Evolutionary conservation across 345 rosid genomes (phyloP).

Genomic region (Pistacia atlantica): DNA sequence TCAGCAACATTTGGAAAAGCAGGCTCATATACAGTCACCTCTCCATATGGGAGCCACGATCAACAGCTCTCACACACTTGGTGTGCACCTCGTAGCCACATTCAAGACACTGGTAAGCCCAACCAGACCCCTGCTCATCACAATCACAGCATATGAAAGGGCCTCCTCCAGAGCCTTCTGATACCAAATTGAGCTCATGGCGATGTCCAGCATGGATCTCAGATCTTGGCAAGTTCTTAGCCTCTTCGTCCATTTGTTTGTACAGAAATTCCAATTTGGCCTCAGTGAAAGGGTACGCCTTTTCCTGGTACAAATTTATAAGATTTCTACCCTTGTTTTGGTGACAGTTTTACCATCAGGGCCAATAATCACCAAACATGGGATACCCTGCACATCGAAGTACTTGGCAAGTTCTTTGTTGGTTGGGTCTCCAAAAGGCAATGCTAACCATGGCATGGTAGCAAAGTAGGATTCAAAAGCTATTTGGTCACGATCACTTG

Average conservation of each 20-base stretch:
- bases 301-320: constrained; percentile 50
- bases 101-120: constrained; percentile 70
- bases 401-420: constrained; percentile 38
- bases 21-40: not conserved
- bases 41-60: constrained; percentile 2
- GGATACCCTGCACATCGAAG: constrained; percentile 56
- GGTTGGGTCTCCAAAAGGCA: constrained; percentile 52
- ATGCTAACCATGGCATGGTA: constrained; percentile 57
- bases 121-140: constrained; percentile 62
- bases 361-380: constrained; percentile 54
- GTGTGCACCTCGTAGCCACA: constrained; percentile 78
- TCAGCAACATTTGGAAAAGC: constrained; percentile 11
- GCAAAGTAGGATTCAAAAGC: constrained; percentile 40
- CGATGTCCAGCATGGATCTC: constrained; percentile 49
- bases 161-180: constrained; percentile 59
- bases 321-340: constrained; percentile 51
- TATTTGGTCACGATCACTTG: constrained; percentile 41
- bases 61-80: constrained; percentile 45
- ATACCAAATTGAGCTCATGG: constrained; percentile 58
- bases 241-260: constrained; percentile 55
- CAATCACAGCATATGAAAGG: constrained; percentile 67
- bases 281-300: constrained; percentile 60
- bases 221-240: constrained; percentile 42
- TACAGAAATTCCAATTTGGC: constrained; percentile 38
- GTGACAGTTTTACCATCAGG: constrained; percentile 67